phyloP scores from a whole-genome alignment of 257 asterid genomes.

The Solanum raphanifolium region DNA sequence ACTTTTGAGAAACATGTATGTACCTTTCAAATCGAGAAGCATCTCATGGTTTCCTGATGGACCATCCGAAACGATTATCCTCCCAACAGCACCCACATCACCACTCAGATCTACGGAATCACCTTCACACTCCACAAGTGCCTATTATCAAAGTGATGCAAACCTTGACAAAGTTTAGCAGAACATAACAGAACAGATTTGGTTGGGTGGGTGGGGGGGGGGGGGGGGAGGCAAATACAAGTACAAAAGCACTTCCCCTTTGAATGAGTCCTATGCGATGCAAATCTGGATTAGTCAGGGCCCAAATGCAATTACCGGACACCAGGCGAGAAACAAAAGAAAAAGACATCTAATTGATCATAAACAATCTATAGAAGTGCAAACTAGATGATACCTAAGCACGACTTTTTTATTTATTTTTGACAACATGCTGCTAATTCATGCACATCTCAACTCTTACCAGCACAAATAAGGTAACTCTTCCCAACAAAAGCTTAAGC shows the following conservation, averaged over 20 bases:
- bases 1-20: conserved; percentile 3
- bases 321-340: background rate
- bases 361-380: background rate
- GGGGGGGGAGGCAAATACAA: background rate
- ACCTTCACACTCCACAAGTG: conserved; percentile 92
- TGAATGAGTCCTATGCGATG: background rate
- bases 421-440: background rate
- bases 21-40: conserved; percentile 90
- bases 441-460: background rate
- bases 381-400: background rate
- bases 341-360: background rate
- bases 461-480: background rate
- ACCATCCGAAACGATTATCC: conserved; percentile 56
- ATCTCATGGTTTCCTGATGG: conserved; percentile 54
- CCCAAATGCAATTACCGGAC: background rate
- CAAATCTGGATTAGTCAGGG: background rate
- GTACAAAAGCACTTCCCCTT: background rate
- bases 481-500: background rate
- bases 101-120: conserved; percentile 93
- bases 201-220: background rate
- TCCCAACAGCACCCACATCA: conserved; percentile 84
- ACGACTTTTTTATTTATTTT: background rate
- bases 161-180: background rate
- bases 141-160: conserved; percentile 23
- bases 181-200: background rate